Percentiles rank a stretch among this genome's conserved stretches.
These are phyloP conservation scores for Teratosphaeriaceae sp. DNA, from an alignment of 2,329 filamentous ascomycete genomes.

Conservation along the genomic window DNA sequence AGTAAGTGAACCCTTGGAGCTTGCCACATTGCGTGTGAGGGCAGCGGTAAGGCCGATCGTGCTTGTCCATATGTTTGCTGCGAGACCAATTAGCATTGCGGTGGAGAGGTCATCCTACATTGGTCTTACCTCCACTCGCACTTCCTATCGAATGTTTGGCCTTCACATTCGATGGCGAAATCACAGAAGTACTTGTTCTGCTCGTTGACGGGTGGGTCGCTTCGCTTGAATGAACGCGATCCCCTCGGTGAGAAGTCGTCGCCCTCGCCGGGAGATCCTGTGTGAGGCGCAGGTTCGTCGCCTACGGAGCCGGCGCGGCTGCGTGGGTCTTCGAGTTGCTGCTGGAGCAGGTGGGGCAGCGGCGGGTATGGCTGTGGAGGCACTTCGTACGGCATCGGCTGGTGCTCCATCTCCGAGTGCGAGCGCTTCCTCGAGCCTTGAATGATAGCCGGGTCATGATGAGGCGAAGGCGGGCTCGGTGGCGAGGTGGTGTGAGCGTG, in stretches of 20 bases:
- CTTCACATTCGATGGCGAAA: slow-evolving; percentile 57
- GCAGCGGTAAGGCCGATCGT: slow-evolving; percentile 89
- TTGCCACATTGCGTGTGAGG: slow-evolving; percentile 78
- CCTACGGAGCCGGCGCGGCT: neutral
- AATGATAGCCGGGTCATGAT: slow-evolving; percentile 9
- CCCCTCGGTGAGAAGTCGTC: slow-evolving; percentile 8
- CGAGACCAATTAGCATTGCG: too few relatives aligned
- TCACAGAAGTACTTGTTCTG: slow-evolving; percentile 75
- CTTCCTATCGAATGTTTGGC: slow-evolving; percentile 68
- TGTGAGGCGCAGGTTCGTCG: neutral
- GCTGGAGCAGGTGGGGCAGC: neutral
- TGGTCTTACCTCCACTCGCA: slow-evolving; percentile 97
- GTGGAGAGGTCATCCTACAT: too few relatives aligned
- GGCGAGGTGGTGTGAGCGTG: neutral
- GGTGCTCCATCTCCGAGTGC: slow-evolving; percentile 21
- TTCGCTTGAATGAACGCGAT: slow-evolving; percentile 26
- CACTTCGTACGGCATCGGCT: neutral
- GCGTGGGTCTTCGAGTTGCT: neutral
- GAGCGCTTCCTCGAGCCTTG: slow-evolving; percentile 23
- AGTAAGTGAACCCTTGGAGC: slow-evolving; percentile 90
- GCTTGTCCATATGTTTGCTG: slow-evolving; percentile 98
- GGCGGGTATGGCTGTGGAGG: neutral
- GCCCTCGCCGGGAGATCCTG: neutral
- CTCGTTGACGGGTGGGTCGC: slow-evolving; percentile 54
- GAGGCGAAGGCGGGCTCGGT: neutral